Percentiles rank a stretch among this genome's conserved stretches.
Conservation (phyloP, 108 stramenopile genomes). For the Cyclotella sp. region DNA sequence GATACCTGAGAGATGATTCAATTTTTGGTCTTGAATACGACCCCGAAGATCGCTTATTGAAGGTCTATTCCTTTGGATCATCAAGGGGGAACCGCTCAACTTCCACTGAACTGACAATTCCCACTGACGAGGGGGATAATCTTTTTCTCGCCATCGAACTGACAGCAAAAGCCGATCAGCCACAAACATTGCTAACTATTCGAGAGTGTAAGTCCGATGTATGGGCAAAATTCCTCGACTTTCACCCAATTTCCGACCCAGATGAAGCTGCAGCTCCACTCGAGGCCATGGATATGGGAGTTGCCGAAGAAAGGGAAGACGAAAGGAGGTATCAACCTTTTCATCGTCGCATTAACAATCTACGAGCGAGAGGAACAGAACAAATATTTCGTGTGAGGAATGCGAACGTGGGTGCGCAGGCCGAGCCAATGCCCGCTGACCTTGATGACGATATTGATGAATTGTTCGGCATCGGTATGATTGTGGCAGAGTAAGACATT, state of each 20-base stretch:
- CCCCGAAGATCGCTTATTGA: conserved; percentile 15
- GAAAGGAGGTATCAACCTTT: not conserved
- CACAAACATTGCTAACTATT: conserved; percentile 29
- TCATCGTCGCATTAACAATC: not conserved
- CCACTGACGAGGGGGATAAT: conserved; percentile 15
- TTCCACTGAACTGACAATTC: conserved; percentile 11
- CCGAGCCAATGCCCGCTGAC: too few relatives aligned
- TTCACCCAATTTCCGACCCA: not conserved
- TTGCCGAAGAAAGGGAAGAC: not conserved
- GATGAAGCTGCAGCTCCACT: not conserved
- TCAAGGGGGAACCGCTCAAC: not conserved
- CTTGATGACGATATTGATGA: too few relatives aligned
- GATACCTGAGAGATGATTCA: conserved; percentile 16
- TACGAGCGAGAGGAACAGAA: not conserved
- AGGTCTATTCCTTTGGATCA: not conserved
- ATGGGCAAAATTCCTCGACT: conserved; percentile 12
- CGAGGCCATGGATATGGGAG: not conserved
- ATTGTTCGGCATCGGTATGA: too few relatives aligned
- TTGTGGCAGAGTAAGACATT: too few relatives aligned
- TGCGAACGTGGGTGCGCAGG: too few relatives aligned
- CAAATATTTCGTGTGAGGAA: not conserved
- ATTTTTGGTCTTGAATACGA: conserved; percentile 39
- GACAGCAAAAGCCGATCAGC: conserved; percentile 1
- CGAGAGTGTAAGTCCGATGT: conserved; percentile 29
- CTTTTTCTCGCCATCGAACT: conserved; percentile 35